Evolutionary conservation across 2,329 filamentous ascomycete genomes (phyloP), one percentile per base, ranked within the genome.

Genomic region (Phoma herbarum): DNA sequence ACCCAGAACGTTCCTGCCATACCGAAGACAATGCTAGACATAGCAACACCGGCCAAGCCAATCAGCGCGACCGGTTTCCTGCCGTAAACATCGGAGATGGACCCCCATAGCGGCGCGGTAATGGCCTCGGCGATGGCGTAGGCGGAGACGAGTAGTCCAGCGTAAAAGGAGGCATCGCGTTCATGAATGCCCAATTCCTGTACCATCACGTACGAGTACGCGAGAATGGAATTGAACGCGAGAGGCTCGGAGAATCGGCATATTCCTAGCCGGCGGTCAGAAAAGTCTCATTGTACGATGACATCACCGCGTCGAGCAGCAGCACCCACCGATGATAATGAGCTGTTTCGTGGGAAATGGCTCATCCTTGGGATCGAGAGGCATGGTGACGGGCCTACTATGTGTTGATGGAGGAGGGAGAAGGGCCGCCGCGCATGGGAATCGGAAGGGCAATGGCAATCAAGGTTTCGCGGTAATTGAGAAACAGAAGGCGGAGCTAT

Each of bases 171-270:
- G 42, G 93, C 75, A 68, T 78, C 72, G 47, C 67, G 68, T 45
- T 71, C 63, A 62, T 63, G 57, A 47, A 73, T 75, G 39, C 75
- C 74, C 39, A 83, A 65, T 48, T 78, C 74, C 58, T 75, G 65
- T 22, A 77, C 75, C 69, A 78, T 76, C 49, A 71, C 63, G 56
- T 67, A 75, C 53, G 75, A 75, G 63, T 97, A 97, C 29, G 93
- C 93, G 70, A 96, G 96, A 79, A 97, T 96, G 75, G 92, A 96
- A 14, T 93, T 97, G 71, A 97, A 86, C 43, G 93, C 93, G 71
- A 97, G 93, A 28, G 93, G 93, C 79, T 97, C 93, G 55, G 93
- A 92, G 65, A 97, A 86, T 70, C 93, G 92, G 73, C 96, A 93
- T 82, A 97, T 92, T 75, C 92, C 93, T 96, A 69, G 42, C 46